Conservation (phyloP, 164 flowering plant species). For the Stephania yunnanensis region DNA sequence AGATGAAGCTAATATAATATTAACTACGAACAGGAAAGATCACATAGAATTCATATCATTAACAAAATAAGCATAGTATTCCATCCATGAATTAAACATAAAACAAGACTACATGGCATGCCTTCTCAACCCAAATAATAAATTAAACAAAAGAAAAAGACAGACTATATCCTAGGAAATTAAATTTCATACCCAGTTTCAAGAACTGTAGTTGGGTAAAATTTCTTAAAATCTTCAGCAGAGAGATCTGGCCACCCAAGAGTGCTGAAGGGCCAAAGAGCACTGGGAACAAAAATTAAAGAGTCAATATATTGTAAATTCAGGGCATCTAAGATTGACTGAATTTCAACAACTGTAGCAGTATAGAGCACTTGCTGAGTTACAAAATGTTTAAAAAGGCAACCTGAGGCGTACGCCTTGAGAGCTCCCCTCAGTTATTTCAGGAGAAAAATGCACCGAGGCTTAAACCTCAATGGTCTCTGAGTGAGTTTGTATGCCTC, state of each 20-base stretch:
- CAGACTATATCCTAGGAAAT: conserved; percentile 5
- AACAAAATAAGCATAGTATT: not conserved
- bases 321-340: no score
- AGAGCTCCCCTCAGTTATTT: no score
- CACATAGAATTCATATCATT: not conserved
- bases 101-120: not conserved
- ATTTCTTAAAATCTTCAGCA: conserved; percentile 59
- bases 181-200: conserved; percentile 75
- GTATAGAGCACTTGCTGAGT: no score
- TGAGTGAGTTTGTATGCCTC: no score
- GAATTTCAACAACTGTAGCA: no score
- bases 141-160: not conserved
- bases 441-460: no score
- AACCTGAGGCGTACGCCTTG: no score
- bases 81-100: no score
- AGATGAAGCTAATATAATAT: no score
- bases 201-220: conserved; percentile 85
- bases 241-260: conserved; percentile 96
- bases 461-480: no score
- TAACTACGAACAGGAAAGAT: no score
- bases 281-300: conserved; percentile 33
- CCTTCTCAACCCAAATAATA: not conserved
- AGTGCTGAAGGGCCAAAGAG: conserved; percentile 94
- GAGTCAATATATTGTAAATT: not conserved
- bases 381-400: no score